Evolutionary conservation across 179 eudicot species (phyloP).

Genomic region (Heliamphora ciliata): DNA sequence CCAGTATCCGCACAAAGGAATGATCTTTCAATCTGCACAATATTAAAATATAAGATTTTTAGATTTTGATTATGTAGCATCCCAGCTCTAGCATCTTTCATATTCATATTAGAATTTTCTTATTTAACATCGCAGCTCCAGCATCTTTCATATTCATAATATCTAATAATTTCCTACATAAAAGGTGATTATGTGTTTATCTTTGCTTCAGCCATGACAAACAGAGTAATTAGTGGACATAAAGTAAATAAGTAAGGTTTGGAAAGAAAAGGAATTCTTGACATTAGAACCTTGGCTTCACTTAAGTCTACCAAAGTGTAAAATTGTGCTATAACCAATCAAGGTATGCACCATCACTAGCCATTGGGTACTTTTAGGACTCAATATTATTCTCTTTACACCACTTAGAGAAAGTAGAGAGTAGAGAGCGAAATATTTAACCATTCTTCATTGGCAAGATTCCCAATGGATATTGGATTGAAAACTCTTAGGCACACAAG

Average conservation of each 20-base stretch:
- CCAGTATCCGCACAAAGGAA: constrained; percentile 93
- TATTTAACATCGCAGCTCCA: not conserved
- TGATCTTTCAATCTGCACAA: constrained; percentile 73
- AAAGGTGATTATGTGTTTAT: not conserved
- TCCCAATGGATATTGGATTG: no score
- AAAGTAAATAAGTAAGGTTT: not conserved
- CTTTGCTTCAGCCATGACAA: not conserved
- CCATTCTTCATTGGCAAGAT: no score
- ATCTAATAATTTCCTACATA: not conserved
- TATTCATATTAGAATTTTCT: no score
- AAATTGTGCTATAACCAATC: no score
- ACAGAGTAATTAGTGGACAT: not conserved
- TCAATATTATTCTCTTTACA: no score
- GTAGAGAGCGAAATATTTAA: no score
- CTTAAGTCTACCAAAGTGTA: no score
- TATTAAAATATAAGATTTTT: not conserved
- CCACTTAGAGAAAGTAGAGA: no score
- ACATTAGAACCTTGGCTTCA: not conserved
- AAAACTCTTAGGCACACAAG: no score
- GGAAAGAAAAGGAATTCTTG: not conserved
- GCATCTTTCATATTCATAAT: not conserved
- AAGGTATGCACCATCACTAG: no score
- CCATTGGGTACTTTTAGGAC: no score
- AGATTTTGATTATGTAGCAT: not conserved
- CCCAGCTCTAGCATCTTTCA: not conserved